Conservation (phyloP, 345 rosid species). For the Rhodomyrtus tomentosa region DNA sequence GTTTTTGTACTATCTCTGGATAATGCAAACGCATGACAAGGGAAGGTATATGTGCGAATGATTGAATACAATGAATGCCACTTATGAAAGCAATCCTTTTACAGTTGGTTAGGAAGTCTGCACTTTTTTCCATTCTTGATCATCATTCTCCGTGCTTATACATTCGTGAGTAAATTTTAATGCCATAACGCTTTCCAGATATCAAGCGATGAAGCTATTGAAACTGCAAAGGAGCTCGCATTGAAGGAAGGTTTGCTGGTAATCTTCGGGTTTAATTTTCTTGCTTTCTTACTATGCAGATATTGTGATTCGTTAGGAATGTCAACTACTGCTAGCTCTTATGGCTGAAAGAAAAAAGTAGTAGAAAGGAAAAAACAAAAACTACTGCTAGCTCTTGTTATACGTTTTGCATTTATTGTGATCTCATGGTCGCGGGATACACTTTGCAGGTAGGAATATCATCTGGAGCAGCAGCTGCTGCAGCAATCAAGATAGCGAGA, state of each 20-base stretch:
- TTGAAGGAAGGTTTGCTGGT: constrained; percentile 50
- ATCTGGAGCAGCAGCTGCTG: constrained; percentile 51
- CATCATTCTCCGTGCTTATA: not conserved
- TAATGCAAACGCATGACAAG: not conserved
- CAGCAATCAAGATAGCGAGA: constrained; percentile 43
- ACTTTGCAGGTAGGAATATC: constrained; percentile 57
- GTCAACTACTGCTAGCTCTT: not conserved
- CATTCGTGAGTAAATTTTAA: not conserved
- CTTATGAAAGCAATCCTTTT: not conserved
- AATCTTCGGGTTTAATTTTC: not conserved
- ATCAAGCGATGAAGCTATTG: constrained; percentile 48
- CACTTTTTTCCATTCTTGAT: not conserved
- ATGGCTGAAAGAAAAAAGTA: not conserved
- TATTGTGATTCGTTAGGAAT: not conserved
- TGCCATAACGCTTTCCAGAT: constrained; percentile 13
- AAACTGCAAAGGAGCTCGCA: constrained; percentile 47
- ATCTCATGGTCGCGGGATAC: not conserved
- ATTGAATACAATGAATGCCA: not conserved
- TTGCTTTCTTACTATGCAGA: not conserved
- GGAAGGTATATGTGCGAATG: not conserved
- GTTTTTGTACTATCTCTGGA: not conserved
- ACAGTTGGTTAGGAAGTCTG: not conserved
- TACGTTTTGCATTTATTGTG: not conserved
- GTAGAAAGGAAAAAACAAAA: not conserved
- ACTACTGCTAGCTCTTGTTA: not conserved